Conservation (phyloP, 495 filamentous ascomycete genomes). For the Corynascus novoguineensis region DNA sequence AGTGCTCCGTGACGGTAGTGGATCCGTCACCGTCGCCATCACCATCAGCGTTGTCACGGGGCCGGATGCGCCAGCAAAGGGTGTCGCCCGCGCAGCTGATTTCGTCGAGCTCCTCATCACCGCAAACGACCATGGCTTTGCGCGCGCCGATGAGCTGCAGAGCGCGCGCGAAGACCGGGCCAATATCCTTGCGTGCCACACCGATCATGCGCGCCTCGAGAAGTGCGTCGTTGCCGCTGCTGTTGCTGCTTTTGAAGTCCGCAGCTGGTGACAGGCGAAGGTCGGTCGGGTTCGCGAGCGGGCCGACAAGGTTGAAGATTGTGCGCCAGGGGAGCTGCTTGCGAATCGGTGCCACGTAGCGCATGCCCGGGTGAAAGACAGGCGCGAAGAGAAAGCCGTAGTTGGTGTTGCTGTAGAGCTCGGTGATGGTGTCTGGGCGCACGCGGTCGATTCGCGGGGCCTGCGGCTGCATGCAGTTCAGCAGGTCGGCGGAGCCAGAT, state of each 20-base stretch:
- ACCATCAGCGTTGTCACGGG: slow-evolving; percentile 19
- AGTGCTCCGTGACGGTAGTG: slow-evolving; percentile 64
- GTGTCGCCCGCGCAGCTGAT: slow-evolving; percentile 82
- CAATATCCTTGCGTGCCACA: slow-evolving; percentile 79
- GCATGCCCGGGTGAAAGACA: slow-evolving; percentile 92
- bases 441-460: slow-evolving; percentile 69
- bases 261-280: no score
- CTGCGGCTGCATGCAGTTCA: slow-evolving; percentile 61
- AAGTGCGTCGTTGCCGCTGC: slow-evolving; percentile 4
- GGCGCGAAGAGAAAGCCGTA: slow-evolving; percentile 97
- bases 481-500: slow-evolving; percentile 90
- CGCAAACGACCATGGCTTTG: slow-evolving; percentile 89
- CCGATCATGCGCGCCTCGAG: slow-evolving; percentile 89
- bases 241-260: no score
- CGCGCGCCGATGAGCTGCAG: slow-evolving; percentile 66
- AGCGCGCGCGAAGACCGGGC: slow-evolving; percentile 80
- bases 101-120: slow-evolving; percentile 92
- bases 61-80: slow-evolving; percentile 73
- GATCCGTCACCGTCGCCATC: no score
- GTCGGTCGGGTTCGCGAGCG: slow-evolving; percentile 83
- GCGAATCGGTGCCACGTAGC: slow-evolving; percentile 74
- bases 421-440: slow-evolving; percentile 58
- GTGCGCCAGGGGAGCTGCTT: slow-evolving; percentile 83
- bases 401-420: slow-evolving; percentile 69
- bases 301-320: slow-evolving; percentile 94